phyloP scores from a whole-genome alignment of 2,329 filamentous ascomycete species.

The Paecilomyces sp. region DNA sequence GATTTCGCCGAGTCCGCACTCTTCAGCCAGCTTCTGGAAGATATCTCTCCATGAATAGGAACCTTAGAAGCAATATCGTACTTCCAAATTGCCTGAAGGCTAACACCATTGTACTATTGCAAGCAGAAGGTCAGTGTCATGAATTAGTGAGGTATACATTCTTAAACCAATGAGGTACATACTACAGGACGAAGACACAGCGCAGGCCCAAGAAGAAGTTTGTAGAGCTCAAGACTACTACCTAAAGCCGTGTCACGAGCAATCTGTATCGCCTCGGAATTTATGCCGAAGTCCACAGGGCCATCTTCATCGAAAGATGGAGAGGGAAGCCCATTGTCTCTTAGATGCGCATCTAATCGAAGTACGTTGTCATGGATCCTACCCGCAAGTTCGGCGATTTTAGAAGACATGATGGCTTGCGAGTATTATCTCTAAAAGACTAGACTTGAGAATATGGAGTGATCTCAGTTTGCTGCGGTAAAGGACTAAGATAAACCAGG shows the following conservation, averaged over 20 bases:
- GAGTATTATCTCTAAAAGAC: background rate
- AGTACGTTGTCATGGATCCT: background rate
- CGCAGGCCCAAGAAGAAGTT: background rate
- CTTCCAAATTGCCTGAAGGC: slow-evolving; percentile 5
- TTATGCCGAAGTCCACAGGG: background rate
- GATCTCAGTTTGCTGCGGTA: background rate
- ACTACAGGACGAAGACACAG: background rate
- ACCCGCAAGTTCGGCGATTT: background rate
- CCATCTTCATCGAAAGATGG: background rate
- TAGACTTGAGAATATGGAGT: background rate
- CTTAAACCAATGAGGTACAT: background rate
- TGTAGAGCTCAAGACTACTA: background rate
- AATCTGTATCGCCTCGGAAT: background rate
- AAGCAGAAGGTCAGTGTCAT: background rate
- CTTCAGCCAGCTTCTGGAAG: slow-evolving; percentile 7
- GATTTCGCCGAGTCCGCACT: slow-evolving; percentile 4
- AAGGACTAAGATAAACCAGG: background rate
- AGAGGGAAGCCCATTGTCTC: background rate
- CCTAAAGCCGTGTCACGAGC: background rate
- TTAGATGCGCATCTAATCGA: background rate
- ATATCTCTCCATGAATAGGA: slow-evolving; percentile 7
- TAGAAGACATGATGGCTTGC: background rate
- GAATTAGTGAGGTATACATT: background rate
- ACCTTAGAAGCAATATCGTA: slow-evolving; percentile 8
- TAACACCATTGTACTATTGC: background rate